A percentile compares a stretch with the other conserved stretches of the same genome.
These are phyloP conservation scores for Hypoxylon perforatum DNA, from an alignment of 495 filamentous ascomycete species.

Conservation along the genomic window DNA sequence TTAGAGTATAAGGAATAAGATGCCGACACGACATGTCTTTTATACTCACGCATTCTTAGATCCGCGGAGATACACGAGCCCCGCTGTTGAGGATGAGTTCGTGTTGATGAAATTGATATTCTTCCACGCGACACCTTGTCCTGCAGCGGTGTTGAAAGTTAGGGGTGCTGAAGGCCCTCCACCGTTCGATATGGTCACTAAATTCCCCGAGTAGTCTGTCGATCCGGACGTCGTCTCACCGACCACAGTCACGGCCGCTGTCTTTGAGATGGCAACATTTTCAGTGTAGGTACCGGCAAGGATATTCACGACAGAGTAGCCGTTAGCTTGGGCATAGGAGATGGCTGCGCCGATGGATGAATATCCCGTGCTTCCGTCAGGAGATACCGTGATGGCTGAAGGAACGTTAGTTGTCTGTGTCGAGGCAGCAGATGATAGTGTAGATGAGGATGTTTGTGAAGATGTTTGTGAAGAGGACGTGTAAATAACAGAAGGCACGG, in stretches of 20 bases:
- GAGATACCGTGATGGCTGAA: not conserved
- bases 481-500: too few species aligned
- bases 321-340: not conserved
- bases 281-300: not conserved
- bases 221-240: not conserved
- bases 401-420: not conserved
- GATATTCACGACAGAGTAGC: not conserved
- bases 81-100: not conserved
- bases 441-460: not conserved
- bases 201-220: not conserved
- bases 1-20: too few species aligned
- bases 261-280: not conserved
- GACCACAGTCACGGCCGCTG: not conserved
- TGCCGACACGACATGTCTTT: too few species aligned
- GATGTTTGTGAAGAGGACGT: not conserved
- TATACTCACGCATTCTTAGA: constrained; percentile 1
- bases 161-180: not conserved
- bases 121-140: not conserved
- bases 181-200: not conserved
- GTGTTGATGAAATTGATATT: not conserved
- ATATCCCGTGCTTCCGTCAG: not conserved
- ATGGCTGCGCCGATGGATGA: not conserved
- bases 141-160: not conserved
- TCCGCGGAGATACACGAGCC: not conserved
- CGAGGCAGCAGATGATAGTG: not conserved